A percentile compares a stretch with the other conserved stretches of the same genome.
Conservation (phyloP, 129 eudicot genomes). For the Daucus carota region DNA sequence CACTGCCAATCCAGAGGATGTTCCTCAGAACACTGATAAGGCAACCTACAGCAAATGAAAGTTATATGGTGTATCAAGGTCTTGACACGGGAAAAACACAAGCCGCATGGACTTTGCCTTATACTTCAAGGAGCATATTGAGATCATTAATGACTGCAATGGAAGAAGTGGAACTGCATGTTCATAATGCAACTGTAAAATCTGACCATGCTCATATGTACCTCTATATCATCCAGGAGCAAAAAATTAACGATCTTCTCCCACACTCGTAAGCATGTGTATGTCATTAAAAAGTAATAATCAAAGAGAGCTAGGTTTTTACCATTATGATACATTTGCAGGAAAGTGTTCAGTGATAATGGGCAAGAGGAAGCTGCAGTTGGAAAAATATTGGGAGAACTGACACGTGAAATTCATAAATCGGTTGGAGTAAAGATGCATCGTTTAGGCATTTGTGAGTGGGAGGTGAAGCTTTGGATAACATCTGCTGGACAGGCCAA, state of each 20-base stretch:
- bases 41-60: constrained; percentile 71
- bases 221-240: constrained; percentile 71
- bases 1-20: constrained; percentile 69
- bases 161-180: constrained; percentile 97
- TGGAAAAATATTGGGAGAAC: constrained; percentile 55
- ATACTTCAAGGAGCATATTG: constrained; percentile 82
- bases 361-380: constrained; percentile 62
- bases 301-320: background rate
- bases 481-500: constrained; percentile 68
- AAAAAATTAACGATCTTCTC: constrained; percentile 68
- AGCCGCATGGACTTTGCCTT: constrained; percentile 49
- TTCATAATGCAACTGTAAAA: constrained; percentile 67
- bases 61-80: constrained; percentile 58
- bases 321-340: constrained; percentile 20
- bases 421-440: constrained; percentile 85
- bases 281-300: background rate
- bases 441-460: constrained; percentile 79
- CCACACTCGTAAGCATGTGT: constrained; percentile 50
- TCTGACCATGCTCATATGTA: constrained; percentile 97
- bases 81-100: constrained; percentile 39
- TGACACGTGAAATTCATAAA: constrained; percentile 64
- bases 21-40: constrained; percentile 89
- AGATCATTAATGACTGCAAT: constrained; percentile 81
- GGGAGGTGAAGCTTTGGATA: constrained; percentile 96
- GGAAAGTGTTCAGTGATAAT: constrained; percentile 45